These are phyloP conservation scores for Erysimum cheiranthoides DNA, from an alignment of 345 rosid genomes.

Conservation along the genomic window DNA sequence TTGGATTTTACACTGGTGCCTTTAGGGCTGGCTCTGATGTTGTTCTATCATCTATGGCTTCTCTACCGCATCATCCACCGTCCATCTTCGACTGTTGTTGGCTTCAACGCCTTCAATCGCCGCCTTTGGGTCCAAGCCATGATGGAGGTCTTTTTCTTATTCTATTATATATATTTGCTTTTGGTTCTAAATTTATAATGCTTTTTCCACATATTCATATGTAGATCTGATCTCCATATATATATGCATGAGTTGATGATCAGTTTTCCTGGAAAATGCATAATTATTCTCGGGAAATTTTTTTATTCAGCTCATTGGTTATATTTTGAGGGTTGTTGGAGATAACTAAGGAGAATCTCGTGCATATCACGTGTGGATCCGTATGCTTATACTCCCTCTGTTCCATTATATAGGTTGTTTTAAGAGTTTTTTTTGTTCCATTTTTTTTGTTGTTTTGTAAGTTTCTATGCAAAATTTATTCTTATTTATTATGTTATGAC, in stretches of 20 bases:
- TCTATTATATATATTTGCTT: background rate
- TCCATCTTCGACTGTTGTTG: constrained; percentile 76
- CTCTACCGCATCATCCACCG: constrained; percentile 58
- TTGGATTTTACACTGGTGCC: constrained; percentile 77
- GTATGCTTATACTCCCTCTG: no score
- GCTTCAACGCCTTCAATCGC: constrained; percentile 81
- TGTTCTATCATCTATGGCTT: constrained; percentile 76
- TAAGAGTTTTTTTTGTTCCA: no score
- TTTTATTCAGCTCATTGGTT: constrained; percentile 11
- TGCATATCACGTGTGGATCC: constrained; percentile 28
- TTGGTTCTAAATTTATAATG: background rate
- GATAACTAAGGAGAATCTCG: constrained; percentile 30
- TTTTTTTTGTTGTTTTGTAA: no score
- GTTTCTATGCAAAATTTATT: no score
- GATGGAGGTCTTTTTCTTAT: constrained; percentile 69
- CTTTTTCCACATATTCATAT: background rate
- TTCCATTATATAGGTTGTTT: no score
- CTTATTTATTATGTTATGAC: no score
- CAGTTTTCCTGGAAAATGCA: constrained; percentile 1
- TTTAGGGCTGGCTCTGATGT: constrained; percentile 58
- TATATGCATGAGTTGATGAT: constrained; percentile 29
- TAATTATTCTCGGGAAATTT: background rate
- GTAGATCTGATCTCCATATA: background rate
- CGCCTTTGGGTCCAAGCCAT: constrained; percentile 88
- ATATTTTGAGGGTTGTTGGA: constrained; percentile 27